Base-by-base conservation (phyloP, 2,329 filamentous ascomycete species). In the Curvularia sp. region DNA sequence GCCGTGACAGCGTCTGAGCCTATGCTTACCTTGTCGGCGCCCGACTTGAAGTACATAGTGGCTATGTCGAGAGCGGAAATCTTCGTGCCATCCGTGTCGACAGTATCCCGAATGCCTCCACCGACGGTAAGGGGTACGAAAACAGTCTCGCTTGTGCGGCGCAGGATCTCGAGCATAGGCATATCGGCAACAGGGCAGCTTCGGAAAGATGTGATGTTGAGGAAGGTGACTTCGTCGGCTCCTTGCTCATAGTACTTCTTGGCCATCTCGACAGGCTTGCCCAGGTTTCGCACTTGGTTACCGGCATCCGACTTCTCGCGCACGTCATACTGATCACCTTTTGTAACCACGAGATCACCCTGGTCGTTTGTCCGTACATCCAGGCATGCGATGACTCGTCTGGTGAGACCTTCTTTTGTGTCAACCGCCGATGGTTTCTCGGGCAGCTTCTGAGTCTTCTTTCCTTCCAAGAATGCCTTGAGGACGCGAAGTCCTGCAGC, bases 251-350 rank as follows among this genome's bases (percentile, higher is more conserved):
- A 99, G 82, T 99, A 99, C 71, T 87, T 88, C 78, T 87, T 87
- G 8, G 95, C 95, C 86, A 99, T 91, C 65, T 97, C 93, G 48
- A 99, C 93, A 1, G 95, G 95, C 79, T 99, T 99, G 65, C 95
- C 95, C 3, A 99, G 84, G 77, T 99, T 99, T 63, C 95, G 88
- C 34, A 99, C 93, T 19, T 85, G 82, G 48, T 80, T 80, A 25
- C 72, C 81, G 56, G 82, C 82, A 13, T 80, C 82, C 21, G 82
- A 82, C 79, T 97, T 97, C 73, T 98, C 95, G 30, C 95, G 91
- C 6, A 99, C 95, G 72, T 99, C 95, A 80, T 99, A 99, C 78
- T 98, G 94, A 79, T 99, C 95, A 56, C 95, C 95, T 79, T 99
- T 99, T 13, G 95, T 99, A 36, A 99, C 95, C 0, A 99, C 95